Evolutionary conservation across 2,329 filamentous ascomycete genomes (phyloP), one percentile per base, ranked within the genome.

Genomic region (Epichloe hybrida): DNA sequence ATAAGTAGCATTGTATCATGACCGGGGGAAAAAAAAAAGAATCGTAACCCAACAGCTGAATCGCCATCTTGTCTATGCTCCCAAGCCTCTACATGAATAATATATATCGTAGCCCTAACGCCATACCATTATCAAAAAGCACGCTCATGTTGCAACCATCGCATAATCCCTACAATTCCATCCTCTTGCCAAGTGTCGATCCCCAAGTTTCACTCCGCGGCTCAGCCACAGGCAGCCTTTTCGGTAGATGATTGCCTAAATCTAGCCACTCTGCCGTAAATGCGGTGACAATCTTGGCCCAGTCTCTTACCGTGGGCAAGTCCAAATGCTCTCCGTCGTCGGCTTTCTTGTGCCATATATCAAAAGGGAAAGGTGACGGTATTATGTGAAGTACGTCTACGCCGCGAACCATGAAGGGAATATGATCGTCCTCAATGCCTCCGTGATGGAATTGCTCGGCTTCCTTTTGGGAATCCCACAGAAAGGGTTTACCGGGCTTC

Each of bases 251-350:
- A 5, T 62, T 61, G 21, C 68, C 68, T 54, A 97, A 67, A 57
- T 95, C 90, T 79, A 97, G 80, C 89, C 90, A 97, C 68, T 97
- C 91, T 0, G 86, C 83, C 36, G 82, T 78, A 69, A 97, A 98
- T 0, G 82, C 90, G 1, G 86, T 84, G 6, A 91, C 73, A 46
- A 98, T 83, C 64, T 79, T 82, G 17, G 85, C 80, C 93, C 93
- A 98, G 66, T 98, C 93, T 59, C 86, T 78, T 37, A 90, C 79
- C 0, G 86, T 91, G 8, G 79, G 73, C 57, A 84, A 71, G 65
- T 98, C 88, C 51, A 98, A 69, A 67, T 97, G 86, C 57, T 83
- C 81, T 2, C 81, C 91, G 59, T 95, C 84, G 62, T 98, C 93
- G 0, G 82, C 71, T 60, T 89, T 80, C 1, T 74, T 84, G 69